phyloP scores from a whole-genome alignment of 768 basidiomycete species.

The Naematelia aurantialba region DNA sequence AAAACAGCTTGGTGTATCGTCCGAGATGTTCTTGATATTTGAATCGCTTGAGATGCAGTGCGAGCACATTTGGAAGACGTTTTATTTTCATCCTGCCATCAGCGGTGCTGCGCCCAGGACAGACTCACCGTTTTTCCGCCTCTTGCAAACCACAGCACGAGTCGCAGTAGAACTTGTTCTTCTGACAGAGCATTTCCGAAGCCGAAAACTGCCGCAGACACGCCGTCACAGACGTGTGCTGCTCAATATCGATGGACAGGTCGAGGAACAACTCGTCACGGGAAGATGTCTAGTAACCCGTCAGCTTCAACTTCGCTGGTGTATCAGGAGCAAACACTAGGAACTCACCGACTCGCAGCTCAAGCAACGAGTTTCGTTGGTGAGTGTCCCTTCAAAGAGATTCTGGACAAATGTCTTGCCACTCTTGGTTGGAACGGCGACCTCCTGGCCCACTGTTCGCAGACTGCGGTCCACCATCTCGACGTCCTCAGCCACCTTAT shows the following conservation, averaged over 20 bases:
- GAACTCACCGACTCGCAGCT: conserved; percentile 88
- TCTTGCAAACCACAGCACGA: conserved; percentile 94
- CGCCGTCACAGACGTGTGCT: conserved; percentile 92
- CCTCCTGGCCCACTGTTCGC: conserved; percentile 16
- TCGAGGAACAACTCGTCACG: conserved; percentile 96
- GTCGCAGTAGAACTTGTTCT: conserved; percentile 98
- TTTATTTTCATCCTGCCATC: conserved; percentile 94
- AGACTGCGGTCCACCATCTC: conserved; percentile 56
- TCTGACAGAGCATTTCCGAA: conserved; percentile 95
- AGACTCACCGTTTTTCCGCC: conserved; percentile 87
- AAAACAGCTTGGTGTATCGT: conserved; percentile 89
- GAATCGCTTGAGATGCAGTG: conserved; percentile 95
- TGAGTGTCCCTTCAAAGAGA: conserved; percentile 87
- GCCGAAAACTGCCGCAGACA: conserved; percentile 96
- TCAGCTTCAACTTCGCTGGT: conserved; percentile 8
- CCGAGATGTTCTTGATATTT: conserved; percentile 92
- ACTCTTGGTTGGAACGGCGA: conserved; percentile 18
- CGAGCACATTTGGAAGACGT: conserved; percentile 87
- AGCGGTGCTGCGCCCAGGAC: neutral
- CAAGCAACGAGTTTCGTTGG: conserved; percentile 94
- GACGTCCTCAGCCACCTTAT: conserved; percentile 88
- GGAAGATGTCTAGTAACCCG: conserved; percentile 66
- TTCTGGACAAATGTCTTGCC: conserved; percentile 75
- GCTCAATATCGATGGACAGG: conserved; percentile 98
- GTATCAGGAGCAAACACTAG: neutral